Percentiles rank a stretch among this genome's conserved stretches.
Evolutionary conservation across 495 filamentous ascomycete species (phyloP).

Genomic region (Barbatosphaeria neglecta): DNA sequence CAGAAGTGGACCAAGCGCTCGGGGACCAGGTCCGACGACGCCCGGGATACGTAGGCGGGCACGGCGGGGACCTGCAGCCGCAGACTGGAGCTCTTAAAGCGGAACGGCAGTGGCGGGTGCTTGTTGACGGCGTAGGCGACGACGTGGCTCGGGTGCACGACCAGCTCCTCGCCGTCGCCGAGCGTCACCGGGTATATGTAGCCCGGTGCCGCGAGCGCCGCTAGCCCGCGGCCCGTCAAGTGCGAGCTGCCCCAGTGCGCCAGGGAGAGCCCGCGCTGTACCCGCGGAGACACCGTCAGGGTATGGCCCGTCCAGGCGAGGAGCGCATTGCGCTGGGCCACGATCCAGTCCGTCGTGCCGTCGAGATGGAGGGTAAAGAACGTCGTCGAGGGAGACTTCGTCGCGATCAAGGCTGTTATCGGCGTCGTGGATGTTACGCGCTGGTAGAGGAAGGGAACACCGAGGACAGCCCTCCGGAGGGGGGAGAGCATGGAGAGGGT

Average conservation of each 20-base stretch:
- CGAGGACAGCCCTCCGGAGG: slow-evolving; percentile 59
- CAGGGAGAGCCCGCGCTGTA: slow-evolving; percentile 63
- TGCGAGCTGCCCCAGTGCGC: slow-evolving; percentile 85
- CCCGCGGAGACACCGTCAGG: slow-evolving; percentile 57
- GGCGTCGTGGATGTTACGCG: slow-evolving; percentile 74
- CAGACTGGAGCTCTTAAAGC: slow-evolving; percentile 65
- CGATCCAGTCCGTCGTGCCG: slow-evolving; percentile 92
- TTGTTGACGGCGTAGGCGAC: slow-evolving; percentile 75
- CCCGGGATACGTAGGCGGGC: slow-evolving; percentile 37
- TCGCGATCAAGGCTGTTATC: slow-evolving; percentile 73
- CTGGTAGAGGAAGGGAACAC: slow-evolving; percentile 92
- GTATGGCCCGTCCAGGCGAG: slow-evolving; percentile 95
- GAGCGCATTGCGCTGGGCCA: slow-evolving; percentile 71
- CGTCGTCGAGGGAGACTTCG: slow-evolving; percentile 71
- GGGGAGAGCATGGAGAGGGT: slow-evolving; percentile 81
- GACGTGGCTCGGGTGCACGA: slow-evolving; percentile 77
- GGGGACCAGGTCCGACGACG: slow-evolving; percentile 17
- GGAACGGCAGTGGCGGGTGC: slow-evolving; percentile 65
- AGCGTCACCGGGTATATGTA: slow-evolving; percentile 76
- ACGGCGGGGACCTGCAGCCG: slow-evolving; percentile 67
- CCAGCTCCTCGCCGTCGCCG: slow-evolving; percentile 70
- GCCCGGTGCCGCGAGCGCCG: slow-evolving; percentile 72
- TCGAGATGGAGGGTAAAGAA: slow-evolving; percentile 81
- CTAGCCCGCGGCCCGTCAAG: slow-evolving; percentile 75
- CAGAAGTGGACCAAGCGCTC: slow-evolving; percentile 56